Evolutionary conservation across 2,329 filamentous ascomycete genomes (phyloP), one percentile per base, ranked within the genome.

Genomic region (Onygenales sp.): DNA sequence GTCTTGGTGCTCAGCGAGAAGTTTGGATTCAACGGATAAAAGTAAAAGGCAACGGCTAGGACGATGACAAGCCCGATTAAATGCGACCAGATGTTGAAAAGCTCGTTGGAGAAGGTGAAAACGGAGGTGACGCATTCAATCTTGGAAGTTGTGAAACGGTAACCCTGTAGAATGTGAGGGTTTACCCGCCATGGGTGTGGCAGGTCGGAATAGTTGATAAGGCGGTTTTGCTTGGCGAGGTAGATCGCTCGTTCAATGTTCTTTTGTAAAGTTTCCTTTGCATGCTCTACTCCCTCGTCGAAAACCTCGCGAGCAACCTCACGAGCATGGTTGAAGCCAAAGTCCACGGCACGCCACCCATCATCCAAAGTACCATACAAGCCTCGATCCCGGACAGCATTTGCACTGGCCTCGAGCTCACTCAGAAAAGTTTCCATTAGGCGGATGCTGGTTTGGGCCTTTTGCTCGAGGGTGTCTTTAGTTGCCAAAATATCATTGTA

Each of bases 21-120:
- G 68, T 94, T 92, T 64, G 83, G 78, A 59, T 87, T 91, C 49
- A 84, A 83, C 0, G 93, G 93, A 70, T 98, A 98, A 70, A 95
- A 94, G 75, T 95, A 95, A 61, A 98, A 92, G 54, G 93, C 93
- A 43, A 97, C 80, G 10, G 89, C 78, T 39, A 97, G 79, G 46
- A 98, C 87, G 57, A 96, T 77, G 35, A 97, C 66, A n/a, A 97
- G 79, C 14, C 93, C 93, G 33, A 98, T 79, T 10, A 86, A 82
- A 67, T 98, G 93, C 2, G 91, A 92, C 93, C 93, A 98, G 65
- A 98, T 98, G 72, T 98, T 98, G 75, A 97, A 85, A 42, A 86
- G 81, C 72, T 98, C 93, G 71, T 98, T 98, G 59, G 89, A 94
- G 55, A 93, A 75, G 58, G 82, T 80, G 65, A 95, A 91, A 57